A percentile compares a stretch with the other conserved stretches of the same genome.
Evolutionary conservation across 2,329 filamentous ascomycete species (phyloP).

Genomic region (Fusarium haematococcum): DNA sequence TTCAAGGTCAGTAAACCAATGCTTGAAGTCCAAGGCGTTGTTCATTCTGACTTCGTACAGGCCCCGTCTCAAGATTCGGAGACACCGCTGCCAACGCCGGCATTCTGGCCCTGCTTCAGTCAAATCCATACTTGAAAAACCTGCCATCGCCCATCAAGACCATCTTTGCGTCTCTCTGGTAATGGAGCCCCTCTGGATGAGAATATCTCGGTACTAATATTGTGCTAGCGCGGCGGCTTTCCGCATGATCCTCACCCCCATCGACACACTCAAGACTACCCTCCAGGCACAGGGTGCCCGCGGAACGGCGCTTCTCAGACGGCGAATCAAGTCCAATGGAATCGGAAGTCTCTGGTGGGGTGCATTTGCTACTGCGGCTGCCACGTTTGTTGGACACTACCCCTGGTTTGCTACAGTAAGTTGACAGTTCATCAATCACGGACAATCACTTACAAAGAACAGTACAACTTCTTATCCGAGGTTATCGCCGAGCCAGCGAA

Average conservation of each 20-base stretch:
- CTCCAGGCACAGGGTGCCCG: slow-evolving; percentile 60
- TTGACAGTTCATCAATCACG: rapidly evolving
- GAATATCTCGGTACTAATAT: too few species aligned
- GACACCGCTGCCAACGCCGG: slow-evolving; percentile 63
- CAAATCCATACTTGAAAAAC: slow-evolving; percentile 57
- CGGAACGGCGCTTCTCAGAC: slow-evolving; percentile 56
- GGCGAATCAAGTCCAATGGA: slow-evolving; percentile 57
- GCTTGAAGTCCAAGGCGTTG: rapidly evolving
- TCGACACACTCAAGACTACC: slow-evolving; percentile 63
- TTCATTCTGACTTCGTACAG: slow-evolving; percentile 35
- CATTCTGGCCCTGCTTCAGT: slow-evolving; percentile 60
- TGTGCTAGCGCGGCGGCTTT: slow-evolving; percentile 56
- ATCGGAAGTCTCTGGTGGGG: slow-evolving; percentile 63
- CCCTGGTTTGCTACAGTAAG: slow-evolving; percentile 62
- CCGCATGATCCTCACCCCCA: slow-evolving; percentile 60
- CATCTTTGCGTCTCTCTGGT: slow-evolving; percentile 60
- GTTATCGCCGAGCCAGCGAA: slow-evolving; percentile 55
- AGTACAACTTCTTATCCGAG: slow-evolving; percentile 59
- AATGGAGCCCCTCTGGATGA: neutral
- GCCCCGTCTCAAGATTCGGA: slow-evolving; percentile 59
- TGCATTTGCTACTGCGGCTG: slow-evolving; percentile 60
- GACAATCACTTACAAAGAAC: neutral
- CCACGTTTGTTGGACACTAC: slow-evolving; percentile 62
- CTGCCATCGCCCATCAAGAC: slow-evolving; percentile 59
- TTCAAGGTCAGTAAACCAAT: slow-evolving; percentile 52